phyloP scores from a whole-genome alignment of 202 grass and related monocot genomes.

The Alloteropsis angusta region DNA sequence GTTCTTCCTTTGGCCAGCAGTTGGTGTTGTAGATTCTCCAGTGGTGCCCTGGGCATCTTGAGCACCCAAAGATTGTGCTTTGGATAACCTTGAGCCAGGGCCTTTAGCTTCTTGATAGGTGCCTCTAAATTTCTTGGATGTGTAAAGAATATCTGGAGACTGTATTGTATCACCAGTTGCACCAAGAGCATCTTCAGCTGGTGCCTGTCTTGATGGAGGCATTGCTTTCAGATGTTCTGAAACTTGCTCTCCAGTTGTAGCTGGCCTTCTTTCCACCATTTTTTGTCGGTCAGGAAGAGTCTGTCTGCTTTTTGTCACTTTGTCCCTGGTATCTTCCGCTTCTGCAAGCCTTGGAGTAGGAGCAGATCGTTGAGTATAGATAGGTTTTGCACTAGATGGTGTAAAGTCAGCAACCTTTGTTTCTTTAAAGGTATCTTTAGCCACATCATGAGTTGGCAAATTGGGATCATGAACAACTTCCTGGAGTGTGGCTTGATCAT shows the following conservation, averaged over 20 bases:
- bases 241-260: background rate
- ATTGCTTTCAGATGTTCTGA: background rate
- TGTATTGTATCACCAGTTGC: conserved; percentile 5
- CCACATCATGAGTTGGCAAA: background rate
- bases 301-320: background rate
- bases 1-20: background rate
- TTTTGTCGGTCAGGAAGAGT: background rate
- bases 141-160: background rate
- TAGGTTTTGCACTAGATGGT: background rate
- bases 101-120: conserved; percentile 17
- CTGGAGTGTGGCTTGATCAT: background rate
- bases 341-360: background rate
- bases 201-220: background rate
- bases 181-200: conserved; percentile 3
- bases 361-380: background rate
- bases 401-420: background rate
- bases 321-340: background rate
- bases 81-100: background rate
- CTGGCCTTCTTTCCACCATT: background rate
- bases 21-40: background rate
- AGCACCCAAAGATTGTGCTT: background rate
- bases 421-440: background rate
- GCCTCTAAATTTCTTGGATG: background rate
- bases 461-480: background rate
- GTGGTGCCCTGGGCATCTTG: background rate